Evolutionary conservation across 2,329 filamentous ascomycete genomes (phyloP).

Genomic region (Penicillium sp.): DNA sequence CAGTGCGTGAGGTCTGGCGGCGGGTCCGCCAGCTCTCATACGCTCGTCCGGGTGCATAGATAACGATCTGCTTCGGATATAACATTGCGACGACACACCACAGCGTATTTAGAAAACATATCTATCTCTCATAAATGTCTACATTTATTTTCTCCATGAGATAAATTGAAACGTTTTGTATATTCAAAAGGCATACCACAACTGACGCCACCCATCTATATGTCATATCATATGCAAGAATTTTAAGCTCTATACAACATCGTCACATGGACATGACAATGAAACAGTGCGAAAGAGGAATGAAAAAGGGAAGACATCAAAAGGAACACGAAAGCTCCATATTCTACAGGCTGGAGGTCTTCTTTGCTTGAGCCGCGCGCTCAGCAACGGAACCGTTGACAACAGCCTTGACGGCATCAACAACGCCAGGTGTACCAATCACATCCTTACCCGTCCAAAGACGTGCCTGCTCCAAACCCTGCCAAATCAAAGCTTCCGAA

Average conservation of each 20-base stretch:
- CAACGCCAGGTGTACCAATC: constrained; percentile 58
- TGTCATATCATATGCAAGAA: constrained; percentile 23
- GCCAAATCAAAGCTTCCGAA: constrained; percentile 76
- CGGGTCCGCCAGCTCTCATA: constrained; percentile 70
- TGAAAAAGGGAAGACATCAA: constrained; percentile 6
- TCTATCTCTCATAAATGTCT: neutral
- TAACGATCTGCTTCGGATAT: neutral
- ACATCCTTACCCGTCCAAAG: constrained; percentile 67
- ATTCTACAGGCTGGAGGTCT: constrained; percentile 31
- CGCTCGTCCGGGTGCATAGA: constrained; percentile 61
- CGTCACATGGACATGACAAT: constrained; percentile 10
- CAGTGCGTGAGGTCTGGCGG: constrained; percentile 73
- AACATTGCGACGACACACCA: neutral
- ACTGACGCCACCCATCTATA: constrained; percentile 23
- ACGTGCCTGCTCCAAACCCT: constrained; percentile 69
- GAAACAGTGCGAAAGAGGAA: constrained; percentile 8
- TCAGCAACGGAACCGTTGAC: constrained; percentile 55
- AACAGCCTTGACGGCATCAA: constrained; percentile 60
- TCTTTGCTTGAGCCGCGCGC: constrained; percentile 27
- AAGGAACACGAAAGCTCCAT: neutral
- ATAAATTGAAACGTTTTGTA: neutral
- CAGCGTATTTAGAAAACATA: neutral
- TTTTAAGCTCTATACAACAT: constrained; percentile 28
- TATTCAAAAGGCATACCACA: constrained; percentile 11
- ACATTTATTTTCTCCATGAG: neutral